These are phyloP conservation scores for Wickerhamiella cacticola DNA, from an alignment of 805 yeast genomes.

Conservation along the genomic window DNA sequence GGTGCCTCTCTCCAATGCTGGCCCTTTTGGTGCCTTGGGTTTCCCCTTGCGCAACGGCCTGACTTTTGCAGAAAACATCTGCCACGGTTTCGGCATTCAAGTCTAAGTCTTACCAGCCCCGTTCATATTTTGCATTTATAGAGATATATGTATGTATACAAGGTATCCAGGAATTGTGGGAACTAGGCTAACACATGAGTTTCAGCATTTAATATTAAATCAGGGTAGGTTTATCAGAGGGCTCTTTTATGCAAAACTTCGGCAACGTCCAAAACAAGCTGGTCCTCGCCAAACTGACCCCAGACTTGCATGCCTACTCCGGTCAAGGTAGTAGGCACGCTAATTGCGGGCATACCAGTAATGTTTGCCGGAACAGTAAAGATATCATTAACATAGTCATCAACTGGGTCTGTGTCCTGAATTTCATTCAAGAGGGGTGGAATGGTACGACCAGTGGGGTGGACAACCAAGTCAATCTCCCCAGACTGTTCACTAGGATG, in stretches of 20 bases:
- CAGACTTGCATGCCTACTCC: constrained; percentile 65
- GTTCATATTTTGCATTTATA: too few species aligned
- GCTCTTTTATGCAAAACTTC: constrained; percentile 14
- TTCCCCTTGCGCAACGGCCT: neutral
- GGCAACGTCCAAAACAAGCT: constrained; percentile 39
- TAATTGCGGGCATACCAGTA: constrained; percentile 80
- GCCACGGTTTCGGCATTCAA: neutral
- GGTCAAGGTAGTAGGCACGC: constrained; percentile 46
- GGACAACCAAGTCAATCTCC: constrained; percentile 54
- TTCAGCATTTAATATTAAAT: too few species aligned
- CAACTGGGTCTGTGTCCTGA: constrained; percentile 35
- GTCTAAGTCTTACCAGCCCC: neutral
- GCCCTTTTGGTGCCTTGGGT: neutral
- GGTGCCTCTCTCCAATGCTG: neutral
- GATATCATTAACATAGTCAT: constrained; percentile 66
- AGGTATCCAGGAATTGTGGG: too few species aligned
- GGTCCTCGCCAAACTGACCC: constrained; percentile 81
- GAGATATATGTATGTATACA: too few species aligned
- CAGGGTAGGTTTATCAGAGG: neutral
- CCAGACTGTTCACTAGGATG: constrained; percentile 19
- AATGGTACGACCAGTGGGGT: constrained; percentile 54
- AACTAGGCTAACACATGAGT: too few species aligned
- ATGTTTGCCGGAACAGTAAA: constrained; percentile 83
- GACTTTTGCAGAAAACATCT: neutral
- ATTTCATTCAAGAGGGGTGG: constrained; percentile 47